Evolutionary conservation across 1,284 basidiomycete species (phyloP).

Genomic region (Cryptococcus wingfieldii): DNA sequence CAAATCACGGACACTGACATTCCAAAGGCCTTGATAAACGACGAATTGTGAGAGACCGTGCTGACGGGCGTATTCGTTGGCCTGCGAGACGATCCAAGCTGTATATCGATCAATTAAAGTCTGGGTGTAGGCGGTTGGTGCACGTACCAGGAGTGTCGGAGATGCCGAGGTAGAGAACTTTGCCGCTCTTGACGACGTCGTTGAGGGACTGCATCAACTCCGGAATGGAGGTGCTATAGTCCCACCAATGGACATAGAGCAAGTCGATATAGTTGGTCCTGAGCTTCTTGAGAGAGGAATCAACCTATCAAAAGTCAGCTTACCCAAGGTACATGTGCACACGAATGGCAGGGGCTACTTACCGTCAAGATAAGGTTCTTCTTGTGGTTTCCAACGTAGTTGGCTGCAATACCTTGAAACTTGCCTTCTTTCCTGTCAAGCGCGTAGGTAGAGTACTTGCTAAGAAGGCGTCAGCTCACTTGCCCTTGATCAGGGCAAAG

Average conservation of each 20-base stretch:
- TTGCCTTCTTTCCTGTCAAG: constrained; percentile 2
- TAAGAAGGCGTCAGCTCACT: neutral
- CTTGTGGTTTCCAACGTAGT: constrained; percentile 43
- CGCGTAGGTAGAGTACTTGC: constrained; percentile 27
- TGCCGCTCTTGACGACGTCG: constrained; percentile 44
- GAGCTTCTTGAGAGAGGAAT: constrained; percentile 46
- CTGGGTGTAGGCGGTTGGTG: neutral
- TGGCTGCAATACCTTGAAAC: constrained; percentile 19
- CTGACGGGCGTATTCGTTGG: constrained; percentile 55
- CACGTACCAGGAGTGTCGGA: constrained; percentile 48
- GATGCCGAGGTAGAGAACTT: constrained; percentile 49
- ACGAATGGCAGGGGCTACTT: neutral
- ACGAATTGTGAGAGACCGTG: constrained; percentile 55
- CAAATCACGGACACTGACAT: constrained; percentile 51
- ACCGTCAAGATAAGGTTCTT: constrained; percentile 29
- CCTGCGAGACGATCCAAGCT: constrained; percentile 56
- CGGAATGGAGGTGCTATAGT: constrained; percentile 47
- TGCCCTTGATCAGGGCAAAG: neutral
- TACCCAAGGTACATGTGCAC: too few relatives aligned
- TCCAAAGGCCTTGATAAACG: constrained; percentile 59
- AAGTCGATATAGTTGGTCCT: constrained; percentile 51
- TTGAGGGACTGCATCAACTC: constrained; percentile 51
- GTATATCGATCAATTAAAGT: too few relatives aligned
- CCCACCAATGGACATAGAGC: constrained; percentile 36
- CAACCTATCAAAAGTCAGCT: constrained; percentile 8